Conservation (phyloP, 257 asterid species). For the Linaria vulgaris region DNA sequence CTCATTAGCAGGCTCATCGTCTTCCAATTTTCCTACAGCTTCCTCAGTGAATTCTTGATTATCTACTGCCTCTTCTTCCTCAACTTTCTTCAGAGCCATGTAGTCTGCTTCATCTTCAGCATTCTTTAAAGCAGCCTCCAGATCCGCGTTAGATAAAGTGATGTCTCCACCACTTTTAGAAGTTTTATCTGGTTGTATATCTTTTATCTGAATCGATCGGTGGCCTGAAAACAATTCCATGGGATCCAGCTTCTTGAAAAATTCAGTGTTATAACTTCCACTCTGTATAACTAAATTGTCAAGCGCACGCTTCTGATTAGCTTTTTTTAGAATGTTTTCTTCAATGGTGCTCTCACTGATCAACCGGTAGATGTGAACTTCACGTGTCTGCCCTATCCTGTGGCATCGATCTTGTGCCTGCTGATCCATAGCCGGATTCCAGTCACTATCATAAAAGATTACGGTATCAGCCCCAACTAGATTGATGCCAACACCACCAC, state of each 20-base stretch:
- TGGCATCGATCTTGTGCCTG: slow-evolving; percentile 99
- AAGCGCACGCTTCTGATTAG: slow-evolving; percentile 95
- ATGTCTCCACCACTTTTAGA: slow-evolving; percentile 48
- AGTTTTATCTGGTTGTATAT: slow-evolving; percentile 39
- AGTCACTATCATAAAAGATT: slow-evolving; percentile 96
- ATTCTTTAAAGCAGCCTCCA: slow-evolving; percentile 94
- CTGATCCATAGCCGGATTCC: slow-evolving; percentile 99
- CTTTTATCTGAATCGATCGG: slow-evolving; percentile 39
- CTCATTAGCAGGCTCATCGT: slow-evolving; percentile 84
- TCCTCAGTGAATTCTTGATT: slow-evolving; percentile 98
- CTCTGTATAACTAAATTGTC: slow-evolving; percentile 95
- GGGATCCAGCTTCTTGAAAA: slow-evolving; percentile 93
- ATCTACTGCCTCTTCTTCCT: slow-evolving; percentile 98
- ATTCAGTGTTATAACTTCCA: slow-evolving; percentile 94
- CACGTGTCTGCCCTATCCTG: slow-evolving; percentile 99
- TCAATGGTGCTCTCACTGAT: slow-evolving; percentile 98
- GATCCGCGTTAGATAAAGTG: slow-evolving; percentile 70
- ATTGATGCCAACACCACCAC: slow-evolving; percentile 99
- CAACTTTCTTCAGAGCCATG: slow-evolving; percentile 97
- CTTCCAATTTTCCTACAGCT: slow-evolving; percentile 77
- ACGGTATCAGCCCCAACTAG: slow-evolving; percentile 99
- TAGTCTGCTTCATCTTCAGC: slow-evolving; percentile 99
- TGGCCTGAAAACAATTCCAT: slow-evolving; percentile 85
- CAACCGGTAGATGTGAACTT: slow-evolving; percentile 90
- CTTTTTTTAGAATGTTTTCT: slow-evolving; percentile 93